Percentiles rank a stretch among this genome's conserved stretches.
Conservation (phyloP, 2,329 filamentous ascomycete genomes). For the Neophaeococcomyces mojaviensis region DNA sequence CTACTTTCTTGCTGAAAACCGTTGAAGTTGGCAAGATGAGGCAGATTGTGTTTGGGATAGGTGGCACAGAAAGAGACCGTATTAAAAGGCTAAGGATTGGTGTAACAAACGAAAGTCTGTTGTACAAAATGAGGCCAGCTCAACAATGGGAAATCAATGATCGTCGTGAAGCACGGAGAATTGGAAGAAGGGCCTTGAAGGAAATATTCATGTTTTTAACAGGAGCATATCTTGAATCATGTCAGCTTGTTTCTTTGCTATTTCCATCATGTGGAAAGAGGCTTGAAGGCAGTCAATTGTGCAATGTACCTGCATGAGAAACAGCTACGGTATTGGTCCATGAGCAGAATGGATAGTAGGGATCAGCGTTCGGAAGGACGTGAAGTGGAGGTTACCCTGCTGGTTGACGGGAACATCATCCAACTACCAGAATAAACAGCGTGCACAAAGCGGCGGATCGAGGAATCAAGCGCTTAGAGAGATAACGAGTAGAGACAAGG, state of each 20-base stretch:
- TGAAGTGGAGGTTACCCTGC: not conserved
- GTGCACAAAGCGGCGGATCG: too few species aligned
- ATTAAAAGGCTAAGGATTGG: not conserved
- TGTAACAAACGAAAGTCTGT: not conserved
- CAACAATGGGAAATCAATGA: not conserved
- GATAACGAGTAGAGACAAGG: not conserved
- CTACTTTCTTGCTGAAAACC: not conserved
- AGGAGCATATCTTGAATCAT: not conserved
- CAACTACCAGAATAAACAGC: not conserved
- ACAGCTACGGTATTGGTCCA: not conserved
- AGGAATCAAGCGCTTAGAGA: not conserved
- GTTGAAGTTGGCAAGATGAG: not conserved
- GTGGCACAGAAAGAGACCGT: not conserved
- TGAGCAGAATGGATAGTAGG: not conserved
- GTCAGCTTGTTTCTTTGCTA: not conserved
- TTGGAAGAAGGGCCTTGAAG: not conserved
- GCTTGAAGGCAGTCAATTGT: not conserved
- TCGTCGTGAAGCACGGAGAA: not conserved
- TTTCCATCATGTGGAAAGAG: not conserved
- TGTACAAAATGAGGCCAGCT: constrained; percentile 1
- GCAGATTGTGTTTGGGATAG: not conserved
- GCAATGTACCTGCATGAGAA: not conserved
- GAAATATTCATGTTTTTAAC: not conserved
- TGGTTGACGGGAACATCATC: not conserved
- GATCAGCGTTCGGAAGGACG: not conserved